These are phyloP conservation scores for Nemania bipapillata DNA, from an alignment of 2,329 filamentous ascomycete species.

Conservation along the genomic window DNA sequence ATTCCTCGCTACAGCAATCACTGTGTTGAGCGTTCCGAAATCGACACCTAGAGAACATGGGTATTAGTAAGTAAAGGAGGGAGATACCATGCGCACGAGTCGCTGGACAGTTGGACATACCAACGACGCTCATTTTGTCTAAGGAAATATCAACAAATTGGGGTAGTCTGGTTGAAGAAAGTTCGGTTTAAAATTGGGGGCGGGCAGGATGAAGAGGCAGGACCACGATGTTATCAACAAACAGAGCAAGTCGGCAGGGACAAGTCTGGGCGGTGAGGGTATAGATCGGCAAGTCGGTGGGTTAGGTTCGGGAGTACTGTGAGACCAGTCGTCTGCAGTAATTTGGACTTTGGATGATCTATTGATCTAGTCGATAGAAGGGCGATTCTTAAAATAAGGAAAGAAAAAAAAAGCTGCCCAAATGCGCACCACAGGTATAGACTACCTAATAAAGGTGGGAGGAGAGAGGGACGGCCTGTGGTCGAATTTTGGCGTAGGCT, in stretches of 20 bases:
- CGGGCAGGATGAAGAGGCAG: not conserved
- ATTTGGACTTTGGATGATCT: not conserved
- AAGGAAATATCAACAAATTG: slow-evolving; percentile 45
- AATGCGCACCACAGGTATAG: slow-evolving; percentile 41
- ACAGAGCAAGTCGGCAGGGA: slow-evolving; percentile 18
- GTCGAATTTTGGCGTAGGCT: slow-evolving; percentile 35
- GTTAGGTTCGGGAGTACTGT: slow-evolving; percentile 9
- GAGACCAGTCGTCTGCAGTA: slow-evolving; percentile 21
- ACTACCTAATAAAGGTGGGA: slow-evolving; percentile 38
- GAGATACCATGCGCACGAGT: slow-evolving; percentile 6
- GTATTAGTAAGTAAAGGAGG: slow-evolving; percentile 33
- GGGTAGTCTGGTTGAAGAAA: slow-evolving; percentile 15
- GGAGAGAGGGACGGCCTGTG: slow-evolving; percentile 27
- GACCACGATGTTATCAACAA: slow-evolving; percentile 7
- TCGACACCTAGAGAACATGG: slow-evolving; percentile 73
- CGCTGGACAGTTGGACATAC: slow-evolving; percentile 51
- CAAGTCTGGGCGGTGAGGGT: slow-evolving; percentile 23
- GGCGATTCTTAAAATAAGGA: slow-evolving; percentile 28
- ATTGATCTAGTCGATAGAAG: slow-evolving; percentile 14
- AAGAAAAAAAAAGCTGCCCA: slow-evolving; percentile 47
- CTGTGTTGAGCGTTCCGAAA: slow-evolving; percentile 95
- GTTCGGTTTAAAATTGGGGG: slow-evolving; percentile 7
- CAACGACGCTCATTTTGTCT: slow-evolving; percentile 66
- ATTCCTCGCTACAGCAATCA: slow-evolving; percentile 96
- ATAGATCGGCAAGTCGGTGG: slow-evolving; percentile 1